Evolutionary conservation across 306 rosid species (phyloP), one percentile per base, ranked within the genome.

Genomic region (Castanea crenata): DNA sequence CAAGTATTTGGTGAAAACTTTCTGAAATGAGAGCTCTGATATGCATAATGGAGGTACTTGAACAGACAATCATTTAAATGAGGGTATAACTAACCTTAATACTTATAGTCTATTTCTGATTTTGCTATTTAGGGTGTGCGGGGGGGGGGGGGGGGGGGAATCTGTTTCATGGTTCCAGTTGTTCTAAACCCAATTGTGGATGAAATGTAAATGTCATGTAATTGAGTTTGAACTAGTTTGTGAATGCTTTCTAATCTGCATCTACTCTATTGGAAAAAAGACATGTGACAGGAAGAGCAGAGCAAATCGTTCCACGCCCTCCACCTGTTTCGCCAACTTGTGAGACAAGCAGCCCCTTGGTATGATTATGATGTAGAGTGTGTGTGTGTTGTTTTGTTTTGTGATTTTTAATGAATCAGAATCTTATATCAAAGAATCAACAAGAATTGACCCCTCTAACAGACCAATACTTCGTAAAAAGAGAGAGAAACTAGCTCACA

Each of bases 241-340:
- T 27, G 10, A 49, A 52, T 59, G 64, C 27, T 56, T 51, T 25
- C 78, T 80, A 23, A 80, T 69, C 7, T 1, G 29, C 56, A n/a
- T 68, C 10, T 38, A 20, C 31, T 35, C 55, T 59, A 15, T 65
- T 65, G 83, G 69, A 75, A 46, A 87, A 80, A 57, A 94, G 99
- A 31, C 94, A 46, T 6, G 83, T 54, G 12, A 83, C 88, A 23
- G 97, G 97, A 62, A 90, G 86, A 70, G 87, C 90, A 5, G 87
- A 79, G 82, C 87, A 74, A 79, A 81, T 89, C 13, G 61, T 78
- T 74, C 86, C 97, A 56, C 88, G 89, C 69, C 85, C 97, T 79
- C 97, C 97, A 32, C 97, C 95, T 5, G 69, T 79, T 61, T 89
- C 87, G 5, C 85, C 76, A 0, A 44, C 69, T 64, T 82, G 59